Evolutionary conservation across 108 stramenopile genomes (phyloP), one percentile per base, ranked within the genome.

Genomic region (Stephanodiscus minutulus): DNA sequence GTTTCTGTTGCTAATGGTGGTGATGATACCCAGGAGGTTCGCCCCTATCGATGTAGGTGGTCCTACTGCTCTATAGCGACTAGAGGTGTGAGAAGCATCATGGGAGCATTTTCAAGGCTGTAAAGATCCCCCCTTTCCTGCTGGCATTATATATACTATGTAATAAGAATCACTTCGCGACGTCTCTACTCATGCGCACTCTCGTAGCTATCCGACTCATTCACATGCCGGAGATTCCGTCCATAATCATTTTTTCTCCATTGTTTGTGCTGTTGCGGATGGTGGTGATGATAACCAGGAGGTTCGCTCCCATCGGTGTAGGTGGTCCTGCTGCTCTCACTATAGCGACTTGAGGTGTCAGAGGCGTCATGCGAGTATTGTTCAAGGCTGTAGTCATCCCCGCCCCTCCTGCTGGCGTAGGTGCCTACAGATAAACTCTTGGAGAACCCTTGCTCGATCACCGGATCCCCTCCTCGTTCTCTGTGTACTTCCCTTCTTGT

Each of bases 311-410:
- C 41, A 39, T 54, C 41, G 66, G 20, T 52, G 25, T 18, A 24
- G 37, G 33, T 47, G 28, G 25, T 68, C 33, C 71, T 68, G 47
- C 71, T 72, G 3, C 69, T 55, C 46, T 72, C 66, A 54, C 78
- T 79, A 24, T 67, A 64, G 27, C 65, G 62, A 55, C 48, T 44
- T 1, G 78, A 67, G 4, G 70, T 54, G 31, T 79, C 78, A 64
- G 78, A 79, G 12, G 63, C 52, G 44, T 68, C 66, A 18, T 79
- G 60, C 1, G 78, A 79, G 39, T 72, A 79, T 13, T 79, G 65
- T 15, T 68, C 78, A 10, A 79, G 71, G 49, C 78, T 79, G 46
- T 79, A 79, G 28, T 28, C 64, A 25, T 68, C 85, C 39, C n/a
- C n/a, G n/a, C 72, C 24, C 39, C 53, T 48, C 52, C 57, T 37